Conservation (phyloP, 2,329 filamentous ascomycete species). For the Eutypella sp. region DNA sequence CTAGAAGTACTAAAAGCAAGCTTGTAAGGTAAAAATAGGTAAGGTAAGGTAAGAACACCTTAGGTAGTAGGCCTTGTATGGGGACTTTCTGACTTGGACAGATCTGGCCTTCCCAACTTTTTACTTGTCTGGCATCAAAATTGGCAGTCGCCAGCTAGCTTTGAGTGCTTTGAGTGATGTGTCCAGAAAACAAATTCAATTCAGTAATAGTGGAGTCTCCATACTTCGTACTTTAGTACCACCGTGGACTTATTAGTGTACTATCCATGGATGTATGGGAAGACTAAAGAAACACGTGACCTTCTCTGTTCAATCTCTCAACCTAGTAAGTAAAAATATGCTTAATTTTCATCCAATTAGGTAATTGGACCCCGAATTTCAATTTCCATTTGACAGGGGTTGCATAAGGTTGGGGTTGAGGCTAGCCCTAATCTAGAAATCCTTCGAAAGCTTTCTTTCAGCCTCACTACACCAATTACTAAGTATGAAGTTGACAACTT, state of each 20-base stretch:
- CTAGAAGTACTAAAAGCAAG: too few relatives aligned
- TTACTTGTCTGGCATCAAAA: conserved; percentile 30
- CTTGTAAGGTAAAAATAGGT: too few relatives aligned
- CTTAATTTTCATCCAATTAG: not conserved
- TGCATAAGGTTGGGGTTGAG: too few relatives aligned
- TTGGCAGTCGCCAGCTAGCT: too few relatives aligned
- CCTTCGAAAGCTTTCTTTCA: not conserved
- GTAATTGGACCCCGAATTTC: not conserved
- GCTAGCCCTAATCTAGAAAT: too few relatives aligned
- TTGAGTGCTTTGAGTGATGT: conserved; percentile 22
- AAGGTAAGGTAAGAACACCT: too few relatives aligned
- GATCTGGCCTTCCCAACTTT: too few relatives aligned
- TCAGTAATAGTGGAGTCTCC: conserved; percentile 15
- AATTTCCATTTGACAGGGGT: not conserved
- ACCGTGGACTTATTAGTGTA: too few relatives aligned
- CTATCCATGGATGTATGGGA: too few relatives aligned
- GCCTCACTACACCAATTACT: not conserved
- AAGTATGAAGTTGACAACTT: not conserved
- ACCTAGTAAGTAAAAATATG: not conserved
- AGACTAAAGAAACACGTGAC: too few relatives aligned
- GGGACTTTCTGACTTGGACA: conserved; percentile 12
- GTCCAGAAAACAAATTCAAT: conserved; percentile 22
- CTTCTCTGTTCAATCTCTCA: not conserved
- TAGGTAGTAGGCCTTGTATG: too few relatives aligned
- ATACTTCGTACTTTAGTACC: too few relatives aligned